Evolutionary conservation across 306 rosid genomes (phyloP), one percentile per base, ranked within the genome.

Genomic region (Lathyrus oleraceus): DNA sequence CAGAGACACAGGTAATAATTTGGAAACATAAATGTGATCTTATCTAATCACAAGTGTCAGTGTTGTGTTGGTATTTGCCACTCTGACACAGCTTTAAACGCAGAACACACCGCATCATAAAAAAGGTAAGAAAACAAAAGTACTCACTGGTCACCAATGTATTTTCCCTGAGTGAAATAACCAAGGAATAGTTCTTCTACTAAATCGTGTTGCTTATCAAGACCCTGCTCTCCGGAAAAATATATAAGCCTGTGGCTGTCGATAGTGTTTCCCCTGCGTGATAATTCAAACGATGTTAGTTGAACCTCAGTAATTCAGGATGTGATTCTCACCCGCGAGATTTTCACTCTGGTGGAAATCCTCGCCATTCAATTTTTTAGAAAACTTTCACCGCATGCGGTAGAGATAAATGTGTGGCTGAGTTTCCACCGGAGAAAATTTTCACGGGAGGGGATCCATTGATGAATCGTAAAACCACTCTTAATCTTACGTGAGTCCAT

Each of bases 231-330:
- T 75, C 88, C 82, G 12, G 97, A 85, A 70, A 82, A 87, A 72
- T 87, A 84, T 63, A 93, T 76, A 76, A 93, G 94, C 84, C 97
- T 82, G 81, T 90, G 98, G 77, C 98, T 90, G 67, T 93, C 97
- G 47, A 93, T 51, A 72, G 97, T 87, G 81, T 83, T 90, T 75
- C 98, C 98, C 85, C 98, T 90, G 96, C 23, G 67, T 7, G 28
- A 80, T n/a, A 42, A 72, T 75, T n/a, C 42, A 67, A 65, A 65
- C 51, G 42, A 73, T 45, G 70, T 66, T 20, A 75, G 30, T 36
- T 52, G 59, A 67, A 64, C 38, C 58, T 32, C 67, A 20, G 12
- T 54, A 28, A 81, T 61, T 30, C 15, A 4, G 15, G 23, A 17
- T 8, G 56, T 6, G 56, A 16, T 49, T 49, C 54, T 48, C 23